These are phyloP conservation scores for Herpotrichia juniperi DNA, from an alignment of 2,329 filamentous ascomycete species.

Conservation along the genomic window DNA sequence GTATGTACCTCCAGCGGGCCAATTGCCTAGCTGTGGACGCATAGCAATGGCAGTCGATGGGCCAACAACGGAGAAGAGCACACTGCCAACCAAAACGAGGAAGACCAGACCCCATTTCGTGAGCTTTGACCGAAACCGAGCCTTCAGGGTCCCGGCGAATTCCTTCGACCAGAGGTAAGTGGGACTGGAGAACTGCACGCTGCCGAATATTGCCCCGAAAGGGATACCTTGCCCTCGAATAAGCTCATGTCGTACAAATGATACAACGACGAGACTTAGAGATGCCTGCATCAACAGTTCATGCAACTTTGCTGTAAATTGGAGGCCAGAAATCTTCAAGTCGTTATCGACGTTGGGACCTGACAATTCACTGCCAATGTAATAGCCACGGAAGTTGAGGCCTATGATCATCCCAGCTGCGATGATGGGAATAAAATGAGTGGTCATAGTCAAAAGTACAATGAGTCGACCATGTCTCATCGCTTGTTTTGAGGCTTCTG, in stretches of 20 bases:
- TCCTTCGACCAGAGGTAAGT: conserved; percentile 6
- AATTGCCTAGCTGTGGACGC: neutral
- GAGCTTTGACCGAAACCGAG: neutral
- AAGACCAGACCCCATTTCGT: conserved; percentile 3
- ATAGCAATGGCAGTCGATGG: conserved; percentile 4
- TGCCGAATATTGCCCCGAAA: conserved; percentile 6
- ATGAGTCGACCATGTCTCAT: neutral
- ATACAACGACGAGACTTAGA: conserved; percentile 1
- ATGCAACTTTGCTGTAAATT: conserved; percentile 1
- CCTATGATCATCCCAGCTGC: neutral
- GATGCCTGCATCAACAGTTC: conserved; percentile 1
- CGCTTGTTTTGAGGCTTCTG: neutral
- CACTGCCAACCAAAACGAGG: neutral
- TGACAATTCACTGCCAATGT: neutral
- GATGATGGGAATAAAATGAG: neutral
- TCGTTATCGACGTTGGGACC: neutral
- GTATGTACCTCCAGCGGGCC: conserved; percentile 2
- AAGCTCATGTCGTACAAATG: conserved; percentile 3
- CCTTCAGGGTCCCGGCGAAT: conserved; percentile 1
- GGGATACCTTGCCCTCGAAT: conserved; percentile 1
- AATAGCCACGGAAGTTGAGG: conserved; percentile 1
- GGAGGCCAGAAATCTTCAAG: conserved; percentile 1
- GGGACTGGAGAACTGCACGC: conserved; percentile 2
- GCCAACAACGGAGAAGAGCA: conserved; percentile 1
- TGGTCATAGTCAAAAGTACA: neutral